Conservation (phyloP, 768 basidiomycete genomes). For the Psilocybe tampanensis region DNA sequence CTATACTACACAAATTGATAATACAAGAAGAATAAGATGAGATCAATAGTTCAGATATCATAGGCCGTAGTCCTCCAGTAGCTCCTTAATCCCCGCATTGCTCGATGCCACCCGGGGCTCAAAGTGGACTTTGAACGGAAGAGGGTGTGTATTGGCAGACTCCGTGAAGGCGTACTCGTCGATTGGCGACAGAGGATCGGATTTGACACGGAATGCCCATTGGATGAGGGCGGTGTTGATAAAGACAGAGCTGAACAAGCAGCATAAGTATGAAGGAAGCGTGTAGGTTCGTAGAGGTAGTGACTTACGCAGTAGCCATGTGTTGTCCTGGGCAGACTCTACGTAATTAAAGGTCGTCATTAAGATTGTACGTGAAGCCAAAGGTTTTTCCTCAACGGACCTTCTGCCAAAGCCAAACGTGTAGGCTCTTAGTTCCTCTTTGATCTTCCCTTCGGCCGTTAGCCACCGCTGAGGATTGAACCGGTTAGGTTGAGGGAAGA, state of each 20-base stretch:
- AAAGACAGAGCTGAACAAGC: slow-evolving; percentile 57
- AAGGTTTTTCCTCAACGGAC: slow-evolving; percentile 19
- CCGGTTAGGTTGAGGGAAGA: slow-evolving; percentile 60
- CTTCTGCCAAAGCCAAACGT: slow-evolving; percentile 60
- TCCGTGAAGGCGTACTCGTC: slow-evolving; percentile 65
- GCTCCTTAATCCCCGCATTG: slow-evolving; percentile 35
- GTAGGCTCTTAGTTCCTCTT: slow-evolving; percentile 55
- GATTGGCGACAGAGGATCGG: slow-evolving; percentile 56
- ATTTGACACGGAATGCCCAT: slow-evolving; percentile 64
- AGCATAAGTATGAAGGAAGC: not conserved
- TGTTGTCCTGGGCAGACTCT: slow-evolving; percentile 72
- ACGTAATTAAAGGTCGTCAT: slow-evolving; percentile 4
- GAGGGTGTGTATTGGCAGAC: slow-evolving; percentile 64
- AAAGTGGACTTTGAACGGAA: slow-evolving; percentile 61
- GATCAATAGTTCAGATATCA: slow-evolving; percentile 4
- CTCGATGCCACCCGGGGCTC: slow-evolving; percentile 43
- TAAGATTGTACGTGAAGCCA: not conserved
- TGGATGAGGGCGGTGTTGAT: slow-evolving; percentile 64
- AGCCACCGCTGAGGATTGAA: slow-evolving; percentile 67
- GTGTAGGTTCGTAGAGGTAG: not conserved
- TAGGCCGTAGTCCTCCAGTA: slow-evolving; percentile 43
- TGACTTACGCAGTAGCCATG: slow-evolving; percentile 47
- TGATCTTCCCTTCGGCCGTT: slow-evolving; percentile 40
- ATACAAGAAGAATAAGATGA: too few relatives aligned
- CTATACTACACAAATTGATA: too few relatives aligned